phyloP scores from a whole-genome alignment of 2,329 filamentous ascomycete genomes.

The Scedosporium dehoogii region DNA sequence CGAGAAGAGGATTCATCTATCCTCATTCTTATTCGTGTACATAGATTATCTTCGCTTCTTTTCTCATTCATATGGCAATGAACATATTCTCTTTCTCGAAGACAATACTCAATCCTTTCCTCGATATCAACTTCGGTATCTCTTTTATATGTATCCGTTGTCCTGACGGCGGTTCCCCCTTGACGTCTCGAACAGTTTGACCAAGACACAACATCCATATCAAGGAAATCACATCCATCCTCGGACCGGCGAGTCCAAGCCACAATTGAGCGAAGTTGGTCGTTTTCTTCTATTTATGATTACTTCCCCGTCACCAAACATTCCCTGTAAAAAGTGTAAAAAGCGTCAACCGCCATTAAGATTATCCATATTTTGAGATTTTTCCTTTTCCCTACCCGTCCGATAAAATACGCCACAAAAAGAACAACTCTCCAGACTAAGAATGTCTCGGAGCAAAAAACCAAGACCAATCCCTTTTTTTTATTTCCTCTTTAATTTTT shows the following conservation, averaged over 20 bases:
- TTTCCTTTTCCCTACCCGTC: not conserved
- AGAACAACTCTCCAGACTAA: not conserved
- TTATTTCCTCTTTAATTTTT: too few species aligned
- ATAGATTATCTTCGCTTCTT: not conserved
- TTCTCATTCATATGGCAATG: not conserved
- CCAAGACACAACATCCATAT: too few species aligned
- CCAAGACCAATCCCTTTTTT: not conserved
- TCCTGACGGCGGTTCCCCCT: too few species aligned
- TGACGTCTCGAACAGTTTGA: too few species aligned
- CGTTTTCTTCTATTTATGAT: too few species aligned
- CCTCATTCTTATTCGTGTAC: slow-evolving; percentile 2
- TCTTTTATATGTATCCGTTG: too few species aligned
- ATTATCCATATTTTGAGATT: not conserved
- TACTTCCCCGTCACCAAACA: not conserved
- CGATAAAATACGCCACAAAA: not conserved
- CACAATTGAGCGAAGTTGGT: too few species aligned
- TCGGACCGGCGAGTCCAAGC: too few species aligned
- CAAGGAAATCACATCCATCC: too few species aligned
- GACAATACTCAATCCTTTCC: not conserved
- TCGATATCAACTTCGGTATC: not conserved
- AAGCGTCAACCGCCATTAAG: not conserved
- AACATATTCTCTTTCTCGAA: not conserved
- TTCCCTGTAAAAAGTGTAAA: not conserved
- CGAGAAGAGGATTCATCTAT: not conserved
- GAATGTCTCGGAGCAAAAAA: not conserved